These are phyloP conservation scores for Saccharomycopsis selenospora DNA, from an alignment of 805 yeast genomes.

Conservation along the genomic window DNA sequence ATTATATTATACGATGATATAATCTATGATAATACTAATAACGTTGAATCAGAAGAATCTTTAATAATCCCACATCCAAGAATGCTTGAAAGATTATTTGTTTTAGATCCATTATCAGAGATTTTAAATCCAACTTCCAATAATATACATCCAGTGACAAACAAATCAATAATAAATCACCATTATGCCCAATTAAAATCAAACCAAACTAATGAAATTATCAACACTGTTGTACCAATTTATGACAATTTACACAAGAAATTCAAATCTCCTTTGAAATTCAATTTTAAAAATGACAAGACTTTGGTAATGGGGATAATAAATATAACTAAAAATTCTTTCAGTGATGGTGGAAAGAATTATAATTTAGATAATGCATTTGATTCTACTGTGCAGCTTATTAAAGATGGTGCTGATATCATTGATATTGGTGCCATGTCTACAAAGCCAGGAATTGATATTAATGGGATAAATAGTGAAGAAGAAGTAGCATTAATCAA, in stretches of 20 bases:
- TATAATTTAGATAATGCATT: constrained; percentile 36
- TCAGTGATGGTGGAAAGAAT: constrained; percentile 76
- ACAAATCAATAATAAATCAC: constrained; percentile 59
- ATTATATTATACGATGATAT: constrained; percentile 60
- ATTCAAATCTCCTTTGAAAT: constrained; percentile 2
- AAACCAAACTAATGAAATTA: not conserved
- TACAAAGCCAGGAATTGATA: constrained; percentile 72
- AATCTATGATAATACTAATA: constrained; percentile 11
- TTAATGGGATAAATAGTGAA: constrained; percentile 27
- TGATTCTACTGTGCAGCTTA: constrained; percentile 41
- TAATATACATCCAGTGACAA: constrained; percentile 73
- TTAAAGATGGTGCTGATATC: constrained; percentile 58
- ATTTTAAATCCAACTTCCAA: constrained; percentile 48
- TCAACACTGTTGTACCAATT: constrained; percentile 12
- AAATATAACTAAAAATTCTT: constrained; percentile 90
- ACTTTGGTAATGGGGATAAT: constrained; percentile 82
- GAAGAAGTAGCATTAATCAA: constrained; percentile 67
- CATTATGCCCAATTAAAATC: constrained; percentile 53
- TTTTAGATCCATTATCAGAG: constrained; percentile 81
- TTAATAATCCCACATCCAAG: constrained; percentile 79
- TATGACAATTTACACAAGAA: not conserved
- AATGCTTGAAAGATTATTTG: constrained; percentile 87
- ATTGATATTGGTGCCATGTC: constrained; percentile 94
- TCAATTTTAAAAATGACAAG: constrained; percentile 30
- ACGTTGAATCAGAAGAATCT: constrained; percentile 31